Percentiles rank a stretch among this genome's conserved stretches.
phyloP scores from a whole-genome alignment of 768 basidiomycete genomes.

The Pleurotus eryngii region DNA sequence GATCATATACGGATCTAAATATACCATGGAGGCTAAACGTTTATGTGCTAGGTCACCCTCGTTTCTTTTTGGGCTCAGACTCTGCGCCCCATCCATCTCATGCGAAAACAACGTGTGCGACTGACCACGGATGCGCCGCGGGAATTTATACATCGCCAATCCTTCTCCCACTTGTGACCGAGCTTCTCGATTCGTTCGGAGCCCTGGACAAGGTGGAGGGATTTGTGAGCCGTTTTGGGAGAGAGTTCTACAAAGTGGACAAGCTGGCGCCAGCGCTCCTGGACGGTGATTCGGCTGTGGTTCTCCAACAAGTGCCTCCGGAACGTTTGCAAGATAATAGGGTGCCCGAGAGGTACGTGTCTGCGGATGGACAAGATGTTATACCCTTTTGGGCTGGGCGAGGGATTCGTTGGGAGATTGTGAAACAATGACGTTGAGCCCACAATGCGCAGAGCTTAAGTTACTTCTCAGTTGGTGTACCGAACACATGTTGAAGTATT shows the following conservation, averaged over 20 bases:
- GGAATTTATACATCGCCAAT: constrained; percentile 95
- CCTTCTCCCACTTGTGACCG: constrained; percentile 85
- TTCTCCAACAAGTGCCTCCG: constrained; percentile 37
- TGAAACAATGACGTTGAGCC: not conserved
- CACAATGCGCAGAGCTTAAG: not conserved
- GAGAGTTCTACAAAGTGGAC: constrained; percentile 64
- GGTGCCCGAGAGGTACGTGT: constrained; percentile 47
- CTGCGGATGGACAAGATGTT: constrained; percentile 39
- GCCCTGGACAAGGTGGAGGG: constrained; percentile 78
- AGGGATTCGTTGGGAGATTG: constrained; percentile 70
- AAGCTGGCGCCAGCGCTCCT: constrained; percentile 1
- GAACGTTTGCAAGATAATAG: constrained; percentile 24
- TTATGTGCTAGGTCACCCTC: constrained; percentile 65
- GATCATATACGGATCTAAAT: no score
- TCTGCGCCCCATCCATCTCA: constrained; percentile 86
- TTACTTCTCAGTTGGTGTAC: not conserved
- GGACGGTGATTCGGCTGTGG: constrained; percentile 34
- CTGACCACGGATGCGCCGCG: constrained; percentile 79
- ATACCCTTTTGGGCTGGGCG: constrained; percentile 90
- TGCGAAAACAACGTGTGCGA: constrained; percentile 67
- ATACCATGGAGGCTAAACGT: not conserved
- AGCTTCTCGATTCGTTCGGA: constrained; percentile 82
- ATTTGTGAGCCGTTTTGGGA: constrained; percentile 78
- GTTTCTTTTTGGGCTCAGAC: constrained; percentile 97
- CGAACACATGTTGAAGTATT: not conserved